Conservation (phyloP, 768 basidiomycete genomes). For the Naganishia randhawae region DNA sequence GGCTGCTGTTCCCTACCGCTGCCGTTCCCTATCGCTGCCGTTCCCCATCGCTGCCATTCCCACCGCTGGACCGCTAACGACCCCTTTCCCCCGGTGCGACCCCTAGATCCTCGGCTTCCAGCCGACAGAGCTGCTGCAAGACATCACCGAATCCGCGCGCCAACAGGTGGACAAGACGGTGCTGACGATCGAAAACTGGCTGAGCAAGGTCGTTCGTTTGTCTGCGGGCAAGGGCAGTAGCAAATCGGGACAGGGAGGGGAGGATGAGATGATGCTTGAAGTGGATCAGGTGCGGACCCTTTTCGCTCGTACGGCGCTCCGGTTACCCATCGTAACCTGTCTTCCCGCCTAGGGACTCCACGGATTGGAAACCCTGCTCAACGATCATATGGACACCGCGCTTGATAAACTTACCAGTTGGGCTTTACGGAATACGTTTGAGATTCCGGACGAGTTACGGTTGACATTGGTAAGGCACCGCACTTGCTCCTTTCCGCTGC, state of each 20-base stretch:
- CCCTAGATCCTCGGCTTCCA: slow-evolving; percentile 19
- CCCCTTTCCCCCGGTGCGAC: neutral
- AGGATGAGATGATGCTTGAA: slow-evolving; percentile 19
- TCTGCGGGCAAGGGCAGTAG: slow-evolving; percentile 9
- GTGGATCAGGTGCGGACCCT: slow-evolving; percentile 16
- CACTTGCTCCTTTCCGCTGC: neutral
- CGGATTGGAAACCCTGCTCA: slow-evolving; percentile 80
- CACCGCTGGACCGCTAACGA: neutral
- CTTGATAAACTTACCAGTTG: slow-evolving; percentile 90
- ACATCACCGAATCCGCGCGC: slow-evolving; percentile 18
- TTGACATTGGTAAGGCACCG: slow-evolving; percentile 40
- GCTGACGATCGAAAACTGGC: slow-evolving; percentile 17
- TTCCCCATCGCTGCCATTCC: too few relatives aligned
- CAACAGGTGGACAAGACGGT: slow-evolving; percentile 20
- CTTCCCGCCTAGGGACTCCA: slow-evolving; percentile 62
- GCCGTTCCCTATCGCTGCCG: too few relatives aligned
- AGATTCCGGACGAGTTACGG: slow-evolving; percentile 53
- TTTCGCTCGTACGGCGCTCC: neutral
- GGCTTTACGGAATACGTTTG: slow-evolving; percentile 82
- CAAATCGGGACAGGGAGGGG: neutral
- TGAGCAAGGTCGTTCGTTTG: slow-evolving; percentile 13
- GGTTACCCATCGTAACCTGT: neutral
- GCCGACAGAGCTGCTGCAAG: slow-evolving; percentile 18
- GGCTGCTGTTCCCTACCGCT: too few relatives aligned
- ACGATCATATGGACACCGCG: slow-evolving; percentile 81